Evolutionary conservation across 768 basidiomycete species (phyloP).

Genomic region (Podaxis carcinomalis): DNA sequence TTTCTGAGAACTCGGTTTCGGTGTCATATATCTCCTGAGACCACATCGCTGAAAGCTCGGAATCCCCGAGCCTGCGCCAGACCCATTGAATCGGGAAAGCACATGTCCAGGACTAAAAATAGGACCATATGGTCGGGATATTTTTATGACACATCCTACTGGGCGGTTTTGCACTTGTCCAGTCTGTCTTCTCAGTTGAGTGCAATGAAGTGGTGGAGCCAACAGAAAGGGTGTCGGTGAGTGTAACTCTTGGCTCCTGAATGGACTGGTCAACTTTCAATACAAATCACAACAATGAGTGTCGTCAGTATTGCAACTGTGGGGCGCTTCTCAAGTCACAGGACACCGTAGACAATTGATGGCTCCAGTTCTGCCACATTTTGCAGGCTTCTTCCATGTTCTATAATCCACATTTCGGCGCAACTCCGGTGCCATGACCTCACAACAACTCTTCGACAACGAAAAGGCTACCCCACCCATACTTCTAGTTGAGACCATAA

Average conservation of each 20-base stretch:
- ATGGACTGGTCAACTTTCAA: neutral
- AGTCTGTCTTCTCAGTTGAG: too few relatives aligned
- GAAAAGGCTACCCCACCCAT: neutral
- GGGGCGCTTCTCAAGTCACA: neutral
- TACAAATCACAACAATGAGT: neutral
- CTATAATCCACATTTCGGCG: neutral
- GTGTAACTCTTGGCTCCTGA: neutral
- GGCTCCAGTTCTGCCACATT: neutral
- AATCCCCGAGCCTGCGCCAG: neutral
- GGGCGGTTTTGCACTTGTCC: too few relatives aligned
- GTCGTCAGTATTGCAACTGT: neutral
- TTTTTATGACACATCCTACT: too few relatives aligned
- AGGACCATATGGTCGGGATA: neutral
- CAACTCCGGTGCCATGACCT: neutral
- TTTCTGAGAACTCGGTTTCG: neutral
- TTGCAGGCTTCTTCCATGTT: neutral
- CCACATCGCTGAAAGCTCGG: slow-evolving; percentile 1
- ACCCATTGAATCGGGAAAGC: neutral
- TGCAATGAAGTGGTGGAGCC: too few relatives aligned
- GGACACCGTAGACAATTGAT: neutral
- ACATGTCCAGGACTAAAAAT: neutral
- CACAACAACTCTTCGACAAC: neutral
- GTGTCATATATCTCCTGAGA: neutral
- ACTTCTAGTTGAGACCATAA: neutral
- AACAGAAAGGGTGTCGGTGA: neutral